Percentiles rank a stretch among this genome's conserved stretches.
Evolutionary conservation across 139 green algal genomes (phyloP).

Genomic region (Tetradesmus obliquus): DNA sequence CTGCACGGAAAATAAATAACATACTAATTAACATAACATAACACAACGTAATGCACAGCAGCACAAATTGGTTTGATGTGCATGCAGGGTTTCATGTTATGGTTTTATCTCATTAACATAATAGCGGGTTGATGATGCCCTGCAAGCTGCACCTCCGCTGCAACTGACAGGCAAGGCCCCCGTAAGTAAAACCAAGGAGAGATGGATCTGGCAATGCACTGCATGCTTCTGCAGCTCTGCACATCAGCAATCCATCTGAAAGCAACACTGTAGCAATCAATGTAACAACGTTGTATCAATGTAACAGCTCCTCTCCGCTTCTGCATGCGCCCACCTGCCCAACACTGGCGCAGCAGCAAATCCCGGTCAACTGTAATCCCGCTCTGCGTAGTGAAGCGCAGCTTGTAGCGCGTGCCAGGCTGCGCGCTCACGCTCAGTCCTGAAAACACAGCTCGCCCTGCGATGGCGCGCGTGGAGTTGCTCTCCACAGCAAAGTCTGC

Average conservation of each 20-base stretch:
- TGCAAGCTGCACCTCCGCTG: no score
- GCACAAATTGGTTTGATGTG: no score
- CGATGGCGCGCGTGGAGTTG: slow-evolving; percentile 14
- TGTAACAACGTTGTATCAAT: neutral
- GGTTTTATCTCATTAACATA: no score
- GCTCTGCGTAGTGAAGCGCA: slow-evolving; percentile 17
- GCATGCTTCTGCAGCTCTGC: neutral
- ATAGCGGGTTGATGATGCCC: no score
- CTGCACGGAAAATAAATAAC: no score
- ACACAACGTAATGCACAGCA: no score
- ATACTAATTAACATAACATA: no score
- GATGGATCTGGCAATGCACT: no score
- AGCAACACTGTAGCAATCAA: neutral
- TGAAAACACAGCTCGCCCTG: neutral
- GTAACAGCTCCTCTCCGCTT: no score
- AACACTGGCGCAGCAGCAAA: neutral
- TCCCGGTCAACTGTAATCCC: neutral
- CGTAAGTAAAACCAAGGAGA: no score
- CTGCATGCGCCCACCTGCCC: neutral
- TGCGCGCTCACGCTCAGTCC: neutral
- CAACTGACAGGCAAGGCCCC: no score
- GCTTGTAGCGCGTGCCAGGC: neutral
- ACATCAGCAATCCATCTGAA: neutral
- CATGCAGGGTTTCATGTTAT: no score
- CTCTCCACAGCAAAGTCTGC: neutral